Base-by-base conservation (phyloP, 257 asterid genomes). In the Osmanthus fragrans region DNA sequence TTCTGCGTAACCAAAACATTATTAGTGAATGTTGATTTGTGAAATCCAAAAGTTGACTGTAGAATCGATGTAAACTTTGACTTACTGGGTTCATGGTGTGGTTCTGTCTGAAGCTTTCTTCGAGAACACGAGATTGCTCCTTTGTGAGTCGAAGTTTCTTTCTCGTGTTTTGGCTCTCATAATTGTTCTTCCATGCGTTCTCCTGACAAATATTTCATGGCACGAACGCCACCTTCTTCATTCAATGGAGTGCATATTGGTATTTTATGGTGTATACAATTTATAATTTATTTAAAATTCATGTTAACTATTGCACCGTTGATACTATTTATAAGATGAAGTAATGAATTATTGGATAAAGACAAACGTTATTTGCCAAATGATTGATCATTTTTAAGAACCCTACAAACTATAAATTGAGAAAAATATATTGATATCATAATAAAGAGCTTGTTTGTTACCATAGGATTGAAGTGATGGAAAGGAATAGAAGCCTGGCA, bases 81-180 rank as follows among this genome's bases (percentile, higher is more conserved):
- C 18, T 3, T 84, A 92, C 97, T 8, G 90, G 96, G 81, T 88
- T 92, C 79, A 92, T 76, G 82, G 94, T 88, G 83, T 91, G 96
- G 73, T 90, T 88, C 27, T 65, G 90, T 72, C 81, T 90, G 85
- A 91, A 92, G 83, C 89, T 89, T 76, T 91, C 90, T 85, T 92
- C 97, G 73, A 91, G 97, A 39, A 92, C 89, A 30, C 84, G 89
- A 77, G 97, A 88, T 69, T 92, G 97, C 33, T 87, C 89, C 74
- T 82, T 88, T 7, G 90, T 91, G 8, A 92, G 92, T 1, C 97
- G 94, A 29, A 92, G 92, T 74, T 92, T 92, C 86, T 91, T 92
- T 56, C 90, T 81, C 1, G 88, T 91, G 47, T 81, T 85, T 33
- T 81, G 81, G 89, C 92, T 83, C 15, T 89, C 90, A 4, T 87